A percentile compares a stretch with the other conserved stretches of the same genome.
phyloP scores from a whole-genome alignment of 257 asterid species.

The Scutellaria galericulata region DNA sequence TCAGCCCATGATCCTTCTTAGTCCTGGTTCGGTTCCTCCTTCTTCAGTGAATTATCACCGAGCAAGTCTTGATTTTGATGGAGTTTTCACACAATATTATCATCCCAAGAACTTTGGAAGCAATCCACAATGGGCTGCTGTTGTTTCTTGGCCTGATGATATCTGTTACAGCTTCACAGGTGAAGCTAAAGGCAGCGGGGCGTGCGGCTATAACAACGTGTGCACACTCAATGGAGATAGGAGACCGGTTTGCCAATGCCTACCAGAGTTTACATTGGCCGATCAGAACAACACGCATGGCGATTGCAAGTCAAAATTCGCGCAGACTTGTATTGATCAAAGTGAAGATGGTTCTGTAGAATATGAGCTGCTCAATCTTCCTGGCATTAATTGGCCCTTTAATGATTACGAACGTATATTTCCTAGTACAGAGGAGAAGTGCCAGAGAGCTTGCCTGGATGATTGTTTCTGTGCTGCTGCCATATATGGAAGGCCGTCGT shows the following conservation, averaged over 20 bases:
- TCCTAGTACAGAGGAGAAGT: constrained; percentile 34
- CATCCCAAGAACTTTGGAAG: constrained; percentile 41
- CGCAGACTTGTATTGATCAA: constrained; percentile 41
- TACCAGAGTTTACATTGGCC: constrained; percentile 40
- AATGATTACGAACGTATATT: constrained; percentile 44
- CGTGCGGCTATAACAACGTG: constrained; percentile 64
- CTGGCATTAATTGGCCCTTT: constrained; percentile 46
- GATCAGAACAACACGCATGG: constrained; percentile 49
- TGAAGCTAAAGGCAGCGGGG: constrained; percentile 49
- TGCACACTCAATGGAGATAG: constrained; percentile 37
- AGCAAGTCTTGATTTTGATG: constrained; percentile 53
- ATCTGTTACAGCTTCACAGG: constrained; percentile 36
- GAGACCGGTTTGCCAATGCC: constrained; percentile 60
- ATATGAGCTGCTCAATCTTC: constrained; percentile 34
- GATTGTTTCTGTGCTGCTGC: constrained; percentile 67
- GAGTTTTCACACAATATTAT: constrained; percentile 51
- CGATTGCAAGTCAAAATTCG: constrained; percentile 46
- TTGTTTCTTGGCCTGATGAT: constrained; percentile 40
- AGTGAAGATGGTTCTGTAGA: constrained; percentile 22
- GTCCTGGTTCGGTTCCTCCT: constrained; percentile 11
- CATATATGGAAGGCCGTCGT: constrained; percentile 40
- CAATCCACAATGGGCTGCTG: constrained; percentile 39
- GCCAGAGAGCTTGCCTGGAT: constrained; percentile 48
- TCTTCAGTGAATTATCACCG: constrained; percentile 44
- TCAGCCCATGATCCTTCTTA: neutral